Conservation (phyloP, 179 eudicot genomes). For the Actinidia polygama region DNA sequence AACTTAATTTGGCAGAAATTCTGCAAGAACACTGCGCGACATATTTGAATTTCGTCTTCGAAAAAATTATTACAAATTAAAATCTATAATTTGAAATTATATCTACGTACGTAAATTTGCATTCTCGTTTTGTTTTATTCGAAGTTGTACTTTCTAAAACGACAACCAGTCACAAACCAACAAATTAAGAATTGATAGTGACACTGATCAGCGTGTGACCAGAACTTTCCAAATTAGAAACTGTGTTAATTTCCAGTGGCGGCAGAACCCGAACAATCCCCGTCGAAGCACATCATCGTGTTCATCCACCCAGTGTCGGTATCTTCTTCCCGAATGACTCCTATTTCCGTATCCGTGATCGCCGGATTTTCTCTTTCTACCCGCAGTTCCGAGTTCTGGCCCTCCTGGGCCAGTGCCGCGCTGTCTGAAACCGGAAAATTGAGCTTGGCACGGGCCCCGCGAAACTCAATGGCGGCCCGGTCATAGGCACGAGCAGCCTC, state of each 20-base stretch:
- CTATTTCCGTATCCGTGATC: conserved; percentile 7
- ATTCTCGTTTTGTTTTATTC: too few relatives aligned
- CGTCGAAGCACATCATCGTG: conserved; percentile 31
- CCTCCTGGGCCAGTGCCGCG: neutral
- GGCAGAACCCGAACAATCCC: conserved; percentile 21
- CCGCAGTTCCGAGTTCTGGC: neutral
- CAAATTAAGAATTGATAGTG: neutral
- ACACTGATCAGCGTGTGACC: too few relatives aligned
- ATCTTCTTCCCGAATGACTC: conserved; percentile 31
- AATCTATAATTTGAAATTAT: too few relatives aligned
- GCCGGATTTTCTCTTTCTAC: neutral
- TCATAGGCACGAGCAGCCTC: conserved; percentile 62
- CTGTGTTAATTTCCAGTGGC: conserved; percentile 16
- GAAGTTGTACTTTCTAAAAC: neutral
- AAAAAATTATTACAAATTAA: too few relatives aligned
- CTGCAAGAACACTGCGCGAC: too few relatives aligned
- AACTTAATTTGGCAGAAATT: too few relatives aligned
- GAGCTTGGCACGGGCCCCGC: conserved; percentile 52
- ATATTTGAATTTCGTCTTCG: too few relatives aligned
- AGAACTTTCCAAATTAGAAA: too few relatives aligned
- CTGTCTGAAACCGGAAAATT: conserved; percentile 29
- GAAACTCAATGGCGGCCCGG: conserved; percentile 42
- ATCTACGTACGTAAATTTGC: too few relatives aligned
- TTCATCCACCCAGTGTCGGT: conserved; percentile 34
- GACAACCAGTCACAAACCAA: neutral